A percentile compares a stretch with the other conserved stretches of the same genome.
Conservation (phyloP, 129 eudicot species). For the Flaveria bidentis region DNA sequence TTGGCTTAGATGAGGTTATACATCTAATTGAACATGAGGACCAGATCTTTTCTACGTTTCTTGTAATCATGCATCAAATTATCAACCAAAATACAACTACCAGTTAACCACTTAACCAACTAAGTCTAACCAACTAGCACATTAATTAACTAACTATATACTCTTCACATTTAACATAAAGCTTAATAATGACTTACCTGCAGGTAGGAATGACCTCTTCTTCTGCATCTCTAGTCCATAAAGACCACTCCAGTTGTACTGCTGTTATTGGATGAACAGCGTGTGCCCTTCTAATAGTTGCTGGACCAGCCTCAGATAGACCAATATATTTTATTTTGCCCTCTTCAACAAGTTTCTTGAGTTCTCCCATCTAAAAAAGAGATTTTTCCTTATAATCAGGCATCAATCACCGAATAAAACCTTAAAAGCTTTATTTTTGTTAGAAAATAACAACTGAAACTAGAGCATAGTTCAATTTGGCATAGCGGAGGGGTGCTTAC, state of each 20-base stretch:
- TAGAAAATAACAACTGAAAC: no score
- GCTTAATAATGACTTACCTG: slow-evolving; percentile 39
- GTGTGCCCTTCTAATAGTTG: slow-evolving; percentile 68
- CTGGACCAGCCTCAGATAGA: slow-evolving; percentile 58
- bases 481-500: no score
- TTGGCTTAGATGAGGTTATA: not conserved
- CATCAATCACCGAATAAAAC: no score
- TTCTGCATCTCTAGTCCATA: slow-evolving; percentile 72
- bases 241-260: slow-evolving; percentile 67
- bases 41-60: not conserved
- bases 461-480: no score
- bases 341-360: slow-evolving; percentile 67
- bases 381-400: no score
- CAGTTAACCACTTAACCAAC: not conserved
- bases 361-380: slow-evolving; percentile 59
- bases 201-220: slow-evolving; percentile 63
- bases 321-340: slow-evolving; percentile 66
- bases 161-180: not conserved
- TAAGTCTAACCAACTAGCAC: not conserved
- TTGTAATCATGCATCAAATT: not conserved
- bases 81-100: not conserved
- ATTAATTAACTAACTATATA: not conserved
- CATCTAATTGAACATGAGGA: not conserved
- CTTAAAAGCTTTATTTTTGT: no score
- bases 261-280: slow-evolving; percentile 76